A percentile compares a stretch with the other conserved stretches of the same genome.
Evolutionary conservation across 148 eudicot species (phyloP).

Genomic region (Oxyria digyna): DNA sequence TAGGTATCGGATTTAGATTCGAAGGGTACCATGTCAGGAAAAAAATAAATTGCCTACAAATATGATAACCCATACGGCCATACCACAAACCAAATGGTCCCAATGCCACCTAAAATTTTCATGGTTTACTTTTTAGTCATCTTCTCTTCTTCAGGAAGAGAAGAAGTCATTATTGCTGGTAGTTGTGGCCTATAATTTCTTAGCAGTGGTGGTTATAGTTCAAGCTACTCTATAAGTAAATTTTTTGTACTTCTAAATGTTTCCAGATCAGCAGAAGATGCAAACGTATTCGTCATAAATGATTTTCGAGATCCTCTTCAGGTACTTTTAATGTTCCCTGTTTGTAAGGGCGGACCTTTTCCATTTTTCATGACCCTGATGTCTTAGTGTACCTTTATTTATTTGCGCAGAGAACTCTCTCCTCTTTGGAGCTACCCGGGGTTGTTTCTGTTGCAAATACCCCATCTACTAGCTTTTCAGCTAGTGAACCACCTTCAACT

Average conservation of each 20-base stretch:
- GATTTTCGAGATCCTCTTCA: slow-evolving; percentile 88
- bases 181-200: neutral
- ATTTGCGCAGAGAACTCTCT: slow-evolving; percentile 64
- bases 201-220: neutral
- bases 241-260: slow-evolving; percentile 5
- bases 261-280: slow-evolving; percentile 84
- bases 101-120: neutral
- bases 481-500: slow-evolving; percentile 26
- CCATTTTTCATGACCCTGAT: neutral
- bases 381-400: neutral
- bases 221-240: neutral
- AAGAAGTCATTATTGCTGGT: neutral
- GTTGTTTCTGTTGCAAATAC: slow-evolving; percentile 47
- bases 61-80: neutral
- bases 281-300: slow-evolving; percentile 81
- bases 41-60: neutral
- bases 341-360: neutral
- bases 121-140: neutral
- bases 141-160: neutral
- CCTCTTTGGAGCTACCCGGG: slow-evolving; percentile 86
- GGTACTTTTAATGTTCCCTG: slow-evolving; percentile 22
- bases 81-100: neutral
- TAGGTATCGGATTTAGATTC: neutral
- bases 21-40: neutral
- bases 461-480: slow-evolving; percentile 29